Evolutionary conservation across 164 flowering plant species (phyloP).

Genomic region (Sextonia rubra): DNA sequence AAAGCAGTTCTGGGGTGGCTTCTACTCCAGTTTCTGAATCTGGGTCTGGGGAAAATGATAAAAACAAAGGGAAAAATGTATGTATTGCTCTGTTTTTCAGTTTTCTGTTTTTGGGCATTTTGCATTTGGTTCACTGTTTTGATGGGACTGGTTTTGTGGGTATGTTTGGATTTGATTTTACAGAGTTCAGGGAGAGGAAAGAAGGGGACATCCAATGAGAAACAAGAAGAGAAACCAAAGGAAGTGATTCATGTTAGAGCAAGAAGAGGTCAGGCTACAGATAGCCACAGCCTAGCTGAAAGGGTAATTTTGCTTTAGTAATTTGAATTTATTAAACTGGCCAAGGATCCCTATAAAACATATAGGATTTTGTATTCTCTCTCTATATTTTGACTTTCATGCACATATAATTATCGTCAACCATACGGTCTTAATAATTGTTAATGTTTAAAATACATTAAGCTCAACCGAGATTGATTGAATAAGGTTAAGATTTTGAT

Average conservation of each 20-base stretch:
- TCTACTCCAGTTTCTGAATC: slow-evolving; percentile 14
- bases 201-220: slow-evolving; percentile 28
- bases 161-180: neutral
- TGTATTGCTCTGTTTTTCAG: slow-evolving; percentile 5
- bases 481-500: no score
- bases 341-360: neutral
- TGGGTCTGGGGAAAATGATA: slow-evolving; percentile 6
- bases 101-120: neutral
- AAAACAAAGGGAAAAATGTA: slow-evolving; percentile 23
- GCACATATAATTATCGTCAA: no score
- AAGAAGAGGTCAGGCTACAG: slow-evolving; percentile 74
- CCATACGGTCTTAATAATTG: neutral
- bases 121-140: neutral
- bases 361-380: neutral
- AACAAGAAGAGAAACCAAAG: slow-evolving; percentile 33
- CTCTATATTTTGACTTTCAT: no score
- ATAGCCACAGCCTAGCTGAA: slow-evolving; percentile 72
- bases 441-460: no score
- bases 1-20: slow-evolving; percentile 29
- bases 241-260: slow-evolving; percentile 73
- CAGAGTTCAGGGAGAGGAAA: slow-evolving; percentile 36
- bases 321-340: neutral
- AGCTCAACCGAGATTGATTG: no score
- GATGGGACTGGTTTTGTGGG: neutral
- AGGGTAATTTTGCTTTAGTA: slow-evolving; percentile 33